Percentiles rank a stretch among this genome's conserved stretches.
These are phyloP conservation scores for Globisporangium heterothallicum DNA, from an alignment of 352 stramenopile species.

Conservation along the genomic window DNA sequence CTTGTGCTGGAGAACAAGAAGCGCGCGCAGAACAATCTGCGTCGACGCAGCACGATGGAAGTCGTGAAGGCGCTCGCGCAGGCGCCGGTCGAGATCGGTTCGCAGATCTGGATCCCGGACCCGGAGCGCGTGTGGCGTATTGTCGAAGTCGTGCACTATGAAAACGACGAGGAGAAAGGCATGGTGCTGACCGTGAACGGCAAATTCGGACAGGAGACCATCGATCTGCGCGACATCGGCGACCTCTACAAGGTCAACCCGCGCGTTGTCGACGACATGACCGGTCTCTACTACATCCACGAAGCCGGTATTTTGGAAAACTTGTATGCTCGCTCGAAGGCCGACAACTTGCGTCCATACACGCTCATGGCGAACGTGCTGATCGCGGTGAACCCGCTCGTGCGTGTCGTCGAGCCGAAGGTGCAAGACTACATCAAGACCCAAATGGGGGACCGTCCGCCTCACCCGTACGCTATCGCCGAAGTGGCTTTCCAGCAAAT, in stretches of 20 bases:
- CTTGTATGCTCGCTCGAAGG: conserved; percentile 62
- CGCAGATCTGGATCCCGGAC: conserved; percentile 86
- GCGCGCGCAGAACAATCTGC: conserved; percentile 51
- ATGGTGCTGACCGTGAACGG: conserved; percentile 62
- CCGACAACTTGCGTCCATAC: conserved; percentile 74
- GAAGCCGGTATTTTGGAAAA: conserved; percentile 84
- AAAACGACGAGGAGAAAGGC: conserved; percentile 42
- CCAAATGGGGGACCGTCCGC: conserved; percentile 80
- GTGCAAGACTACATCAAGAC: conserved; percentile 87
- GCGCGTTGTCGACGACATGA: conserved; percentile 86
- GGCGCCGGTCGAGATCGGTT: conserved; percentile 66
- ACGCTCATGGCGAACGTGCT: conserved; percentile 88
- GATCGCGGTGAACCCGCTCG: conserved; percentile 84
- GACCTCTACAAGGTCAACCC: conserved; percentile 86
- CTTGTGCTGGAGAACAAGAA: conserved; percentile 85
- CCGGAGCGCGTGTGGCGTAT: conserved; percentile 78
- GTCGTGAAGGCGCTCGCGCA: conserved; percentile 59
- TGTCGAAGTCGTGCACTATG: conserved; percentile 68
- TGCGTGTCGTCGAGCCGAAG: conserved; percentile 73
- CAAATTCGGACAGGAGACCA: conserved; percentile 62
- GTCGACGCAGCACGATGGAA: conserved; percentile 65
- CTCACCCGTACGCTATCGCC: conserved; percentile 79
- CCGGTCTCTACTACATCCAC: conserved; percentile 85
- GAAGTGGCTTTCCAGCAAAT: conserved; percentile 89
- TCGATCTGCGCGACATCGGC: conserved; percentile 79